Percentiles rank a stretch among this genome's conserved stretches.
Evolutionary conservation across 495 filamentous ascomycete genomes (phyloP).

Genomic region (Lindgomyces ingoldianus): DNA sequence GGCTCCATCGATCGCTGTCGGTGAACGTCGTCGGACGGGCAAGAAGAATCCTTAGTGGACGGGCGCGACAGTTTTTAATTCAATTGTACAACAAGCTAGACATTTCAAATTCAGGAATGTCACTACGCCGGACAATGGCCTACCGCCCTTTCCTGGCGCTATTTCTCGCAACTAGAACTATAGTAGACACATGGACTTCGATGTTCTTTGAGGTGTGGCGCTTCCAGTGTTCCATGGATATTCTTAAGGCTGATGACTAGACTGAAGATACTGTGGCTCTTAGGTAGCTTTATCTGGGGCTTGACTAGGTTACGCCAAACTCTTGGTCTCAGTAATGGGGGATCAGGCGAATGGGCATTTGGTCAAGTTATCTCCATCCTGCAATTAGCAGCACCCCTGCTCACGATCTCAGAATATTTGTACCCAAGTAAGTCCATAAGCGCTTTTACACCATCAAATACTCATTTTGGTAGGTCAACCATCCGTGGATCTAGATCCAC

Average conservation of each 20-base stretch:
- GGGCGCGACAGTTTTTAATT: neutral
- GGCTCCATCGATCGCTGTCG: neutral
- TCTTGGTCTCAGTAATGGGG: neutral
- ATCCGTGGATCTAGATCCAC: too few species aligned
- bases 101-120: neutral
- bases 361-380: neutral
- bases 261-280: neutral
- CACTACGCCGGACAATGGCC: neutral
- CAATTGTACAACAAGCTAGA: neutral
- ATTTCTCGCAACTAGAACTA: neutral
- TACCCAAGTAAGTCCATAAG: neutral
- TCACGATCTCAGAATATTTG: neutral
- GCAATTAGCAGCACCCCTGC: neutral
- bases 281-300: conserved; percentile 1
- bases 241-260: neutral
- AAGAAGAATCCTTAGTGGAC: neutral
- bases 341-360: neutral
- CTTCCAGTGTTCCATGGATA: neutral
- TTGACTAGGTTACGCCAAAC: neutral
- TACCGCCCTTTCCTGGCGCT: neutral
- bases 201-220: neutral
- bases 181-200: neutral
- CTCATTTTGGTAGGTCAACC: neutral
- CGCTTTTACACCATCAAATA: neutral
- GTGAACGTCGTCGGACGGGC: neutral